Evolutionary conservation across 179 eudicot species (phyloP), one percentile per base, ranked within the genome.

Genomic region (Sideroxylon spinosum): DNA sequence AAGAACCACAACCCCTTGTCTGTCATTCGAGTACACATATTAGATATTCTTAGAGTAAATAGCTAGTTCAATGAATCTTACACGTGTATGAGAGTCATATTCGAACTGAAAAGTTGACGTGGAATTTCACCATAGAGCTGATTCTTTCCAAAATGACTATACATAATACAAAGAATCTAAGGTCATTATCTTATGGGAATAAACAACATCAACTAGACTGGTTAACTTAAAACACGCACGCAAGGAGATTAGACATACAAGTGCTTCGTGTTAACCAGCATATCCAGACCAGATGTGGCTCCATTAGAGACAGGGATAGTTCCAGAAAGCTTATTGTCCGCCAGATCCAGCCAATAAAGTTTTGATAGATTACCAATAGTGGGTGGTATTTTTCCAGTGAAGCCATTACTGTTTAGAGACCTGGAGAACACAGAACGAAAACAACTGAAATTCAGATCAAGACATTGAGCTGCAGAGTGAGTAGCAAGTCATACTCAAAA

Each of bases 301-400:
- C 84, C 89, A 79, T 48, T 64, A 44, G 91, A 88, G 78, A 88
- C 86, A 59, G 89, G 91, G 74, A 88, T 88, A 73, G 73, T 83
- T 75, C 89, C 91, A 46, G 73, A 46, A 25, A 88, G 85, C 82
- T 78, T 65, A 77, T 88, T 88, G 22, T 86, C 86, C 68, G 91
- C 82, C 53, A 88, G 73, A 80, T 86, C 91, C 71, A 88, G 82
- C 87, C 89, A 88, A 69, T 85, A 83, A 44, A 86, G 86, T 7
- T 73, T 62, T 46, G 60, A 71, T 76, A 87, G 75, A 67, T 82
- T 86, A 48, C 90, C 90, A 71, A 87, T 78, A 37, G 44, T 37
- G 44, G 44, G 44, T 37, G 44, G 44, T 37, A 37, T 37, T 37
- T 37, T 3, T 37, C 44, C 44, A 37, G 44, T 37, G 44, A 37